Conservation (phyloP, 345 rosid genomes). For the Citrus cavaleriei region DNA sequence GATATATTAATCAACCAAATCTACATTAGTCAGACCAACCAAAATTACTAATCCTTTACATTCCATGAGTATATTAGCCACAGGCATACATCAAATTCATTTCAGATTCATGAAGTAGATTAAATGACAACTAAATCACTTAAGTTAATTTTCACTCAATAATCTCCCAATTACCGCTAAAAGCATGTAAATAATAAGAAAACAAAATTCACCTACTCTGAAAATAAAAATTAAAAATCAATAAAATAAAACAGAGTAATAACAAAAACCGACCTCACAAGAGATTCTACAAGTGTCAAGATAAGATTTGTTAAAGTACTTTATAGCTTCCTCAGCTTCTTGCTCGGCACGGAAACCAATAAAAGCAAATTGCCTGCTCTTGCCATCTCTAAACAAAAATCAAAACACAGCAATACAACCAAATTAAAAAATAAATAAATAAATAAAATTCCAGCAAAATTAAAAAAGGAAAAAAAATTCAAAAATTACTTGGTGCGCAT, state of each 20-base stretch:
- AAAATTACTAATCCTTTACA: neutral
- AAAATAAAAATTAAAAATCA: neutral
- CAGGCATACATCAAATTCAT: neutral
- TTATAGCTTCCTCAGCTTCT: conserved; percentile 83
- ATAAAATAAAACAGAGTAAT: neutral
- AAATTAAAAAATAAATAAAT: neutral
- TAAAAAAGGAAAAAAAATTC: neutral
- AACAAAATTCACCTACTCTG: neutral
- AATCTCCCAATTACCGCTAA: neutral
- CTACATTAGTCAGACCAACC: neutral
- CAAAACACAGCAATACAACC: neutral
- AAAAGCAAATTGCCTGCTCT: conserved; percentile 81
- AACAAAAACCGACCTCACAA: conserved; percentile 65
- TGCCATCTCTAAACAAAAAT: conserved; percentile 57
- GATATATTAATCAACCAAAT: neutral
- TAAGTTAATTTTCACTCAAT: neutral
- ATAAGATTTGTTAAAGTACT: conserved; percentile 63
- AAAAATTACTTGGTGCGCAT: conserved; percentile 62
- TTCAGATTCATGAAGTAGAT: neutral
- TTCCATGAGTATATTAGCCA: neutral
- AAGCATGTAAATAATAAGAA: neutral
- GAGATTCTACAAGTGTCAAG: conserved; percentile 56
- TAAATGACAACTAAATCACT: neutral
- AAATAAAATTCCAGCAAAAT: neutral
- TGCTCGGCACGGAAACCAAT: conserved; percentile 68